A percentile compares a stretch with the other conserved stretches of the same genome.
phyloP scores from a whole-genome alignment of 768 basidiomycete species.

The Boletellus ananiceps region DNA sequence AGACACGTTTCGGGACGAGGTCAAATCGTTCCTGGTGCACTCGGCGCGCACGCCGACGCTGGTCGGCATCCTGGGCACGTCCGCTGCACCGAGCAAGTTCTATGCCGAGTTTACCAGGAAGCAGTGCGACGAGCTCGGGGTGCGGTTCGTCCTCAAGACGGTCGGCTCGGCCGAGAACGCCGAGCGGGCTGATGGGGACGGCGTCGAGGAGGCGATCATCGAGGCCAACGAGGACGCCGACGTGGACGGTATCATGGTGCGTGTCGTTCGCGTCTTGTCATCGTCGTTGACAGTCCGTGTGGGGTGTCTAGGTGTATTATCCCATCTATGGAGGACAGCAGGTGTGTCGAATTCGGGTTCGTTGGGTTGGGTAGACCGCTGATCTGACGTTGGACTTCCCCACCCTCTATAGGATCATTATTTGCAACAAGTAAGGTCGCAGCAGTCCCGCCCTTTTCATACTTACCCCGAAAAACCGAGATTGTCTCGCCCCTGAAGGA shows the following conservation, averaged over 20 bases:
- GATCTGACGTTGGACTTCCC: not conserved
- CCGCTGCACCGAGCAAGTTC: conserved; percentile 69
- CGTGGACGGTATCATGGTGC: conserved; percentile 93
- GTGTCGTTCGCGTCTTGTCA: conserved; percentile 17
- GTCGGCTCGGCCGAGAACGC: conserved; percentile 45
- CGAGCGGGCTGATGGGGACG: conserved; percentile 65
- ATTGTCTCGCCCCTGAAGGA: conserved; percentile 96
- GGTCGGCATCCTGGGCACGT: conserved; percentile 88
- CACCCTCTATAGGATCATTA: conserved; percentile 73
- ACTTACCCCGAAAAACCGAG: conserved; percentile 31
- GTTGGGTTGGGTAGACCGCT: not conserved
- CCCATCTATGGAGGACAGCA: conserved; percentile 90
- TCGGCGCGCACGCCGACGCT: conserved; percentile 57
- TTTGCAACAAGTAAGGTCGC: conserved; percentile 71
- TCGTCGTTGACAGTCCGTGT: too few relatives aligned
- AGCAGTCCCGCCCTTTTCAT: not conserved
- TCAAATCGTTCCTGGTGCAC: conserved; percentile 43
- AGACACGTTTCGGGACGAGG: conserved; percentile 63
- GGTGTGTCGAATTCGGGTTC: conserved; percentile 40
- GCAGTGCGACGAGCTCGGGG: conserved; percentile 84
- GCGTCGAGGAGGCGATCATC: conserved; percentile 93
- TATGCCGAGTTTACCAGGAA: conserved; percentile 91
- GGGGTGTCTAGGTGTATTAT: conserved; percentile 71
- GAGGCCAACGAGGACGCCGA: conserved; percentile 86
- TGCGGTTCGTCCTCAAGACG: conserved; percentile 76